These are phyloP conservation scores for Glomus cerebriforme DNA, from an alignment of 192 early-diverging fungal species.

Conservation along the genomic window DNA sequence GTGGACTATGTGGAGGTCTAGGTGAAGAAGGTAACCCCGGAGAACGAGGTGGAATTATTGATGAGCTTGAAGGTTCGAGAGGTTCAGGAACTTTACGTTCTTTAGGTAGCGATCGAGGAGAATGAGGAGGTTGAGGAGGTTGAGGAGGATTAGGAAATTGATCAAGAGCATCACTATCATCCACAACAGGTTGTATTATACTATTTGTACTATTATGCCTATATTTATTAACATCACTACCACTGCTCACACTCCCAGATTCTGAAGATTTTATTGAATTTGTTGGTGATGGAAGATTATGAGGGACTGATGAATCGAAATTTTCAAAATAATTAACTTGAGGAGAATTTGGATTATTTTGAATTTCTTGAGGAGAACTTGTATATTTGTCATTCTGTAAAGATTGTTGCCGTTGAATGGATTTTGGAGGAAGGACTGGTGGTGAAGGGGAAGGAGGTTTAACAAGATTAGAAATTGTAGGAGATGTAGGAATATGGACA, in stretches of 20 bases:
- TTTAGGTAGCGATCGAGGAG: neutral
- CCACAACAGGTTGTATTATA: neutral
- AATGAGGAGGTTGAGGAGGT: neutral
- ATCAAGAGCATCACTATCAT: neutral
- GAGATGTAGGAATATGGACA: neutral
- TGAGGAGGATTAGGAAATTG: neutral
- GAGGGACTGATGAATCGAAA: neutral
- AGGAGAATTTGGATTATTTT: neutral
- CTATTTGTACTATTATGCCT: neutral
- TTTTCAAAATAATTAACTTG: constrained; percentile 1
- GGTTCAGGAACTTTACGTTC: neutral
- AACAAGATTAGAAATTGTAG: neutral
- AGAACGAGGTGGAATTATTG: neutral
- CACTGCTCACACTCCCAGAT: neutral
- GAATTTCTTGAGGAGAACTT: neutral
- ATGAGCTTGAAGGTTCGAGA: neutral
- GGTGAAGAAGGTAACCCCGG: constrained; percentile 1
- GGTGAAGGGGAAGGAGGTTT: neutral
- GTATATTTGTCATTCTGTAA: neutral
- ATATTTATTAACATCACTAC: neutral
- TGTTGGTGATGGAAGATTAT: constrained; percentile 16
- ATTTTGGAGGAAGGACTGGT: constrained; percentile 3
- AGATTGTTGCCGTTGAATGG: neutral
- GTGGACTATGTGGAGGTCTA: neutral
- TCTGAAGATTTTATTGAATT: constrained; percentile 20